Percentiles rank a stretch among this genome's conserved stretches.
phyloP scores from a whole-genome alignment of 2,329 filamentous ascomycete genomes.

The Emericellopsis atlantica region DNA sequence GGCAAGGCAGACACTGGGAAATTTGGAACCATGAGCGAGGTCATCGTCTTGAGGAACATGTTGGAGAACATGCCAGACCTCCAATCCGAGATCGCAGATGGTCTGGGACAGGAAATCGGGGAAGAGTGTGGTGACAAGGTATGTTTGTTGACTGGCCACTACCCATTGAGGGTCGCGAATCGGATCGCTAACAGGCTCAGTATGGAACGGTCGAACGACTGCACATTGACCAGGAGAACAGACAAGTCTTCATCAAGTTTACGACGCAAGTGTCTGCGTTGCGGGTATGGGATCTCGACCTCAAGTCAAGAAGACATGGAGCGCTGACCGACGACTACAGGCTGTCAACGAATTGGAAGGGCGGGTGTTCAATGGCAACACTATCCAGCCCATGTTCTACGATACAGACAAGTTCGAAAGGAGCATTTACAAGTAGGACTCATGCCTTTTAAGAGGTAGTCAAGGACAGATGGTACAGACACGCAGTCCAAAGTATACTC shows the following conservation, averaged over 20 bases:
- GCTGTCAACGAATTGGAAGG: conserved; percentile 85
- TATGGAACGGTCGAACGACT: conserved; percentile 77
- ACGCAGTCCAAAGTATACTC: conserved; percentile 17
- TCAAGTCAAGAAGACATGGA: no score
- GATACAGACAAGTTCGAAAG: conserved; percentile 71
- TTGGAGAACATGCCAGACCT: conserved; percentile 70
- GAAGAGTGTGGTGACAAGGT: conserved; percentile 81
- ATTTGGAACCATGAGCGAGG: conserved; percentile 65
- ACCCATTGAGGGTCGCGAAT: neutral
- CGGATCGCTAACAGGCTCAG: conserved; percentile 21
- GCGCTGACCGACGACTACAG: conserved; percentile 22
- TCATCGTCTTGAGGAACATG: conserved; percentile 76
- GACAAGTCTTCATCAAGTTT: conserved; percentile 86
- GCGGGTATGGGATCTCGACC: conserved; percentile 40
- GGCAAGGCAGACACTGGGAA: conserved; percentile 42
- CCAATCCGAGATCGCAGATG: conserved; percentile 60
- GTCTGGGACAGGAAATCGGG: conserved; percentile 85
- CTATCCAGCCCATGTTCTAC: conserved; percentile 72
- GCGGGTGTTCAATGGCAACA: conserved; percentile 77
- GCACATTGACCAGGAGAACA: conserved; percentile 52
- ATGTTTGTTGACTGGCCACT: neutral
- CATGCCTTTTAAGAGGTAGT: neutral
- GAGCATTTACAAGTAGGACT: conserved; percentile 32
- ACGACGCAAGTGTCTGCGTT: conserved; percentile 74
- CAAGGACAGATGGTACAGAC: no score